Evolutionary conservation across 306 rosid species (phyloP).

Genomic region (Pterocarpus santalinus): DNA sequence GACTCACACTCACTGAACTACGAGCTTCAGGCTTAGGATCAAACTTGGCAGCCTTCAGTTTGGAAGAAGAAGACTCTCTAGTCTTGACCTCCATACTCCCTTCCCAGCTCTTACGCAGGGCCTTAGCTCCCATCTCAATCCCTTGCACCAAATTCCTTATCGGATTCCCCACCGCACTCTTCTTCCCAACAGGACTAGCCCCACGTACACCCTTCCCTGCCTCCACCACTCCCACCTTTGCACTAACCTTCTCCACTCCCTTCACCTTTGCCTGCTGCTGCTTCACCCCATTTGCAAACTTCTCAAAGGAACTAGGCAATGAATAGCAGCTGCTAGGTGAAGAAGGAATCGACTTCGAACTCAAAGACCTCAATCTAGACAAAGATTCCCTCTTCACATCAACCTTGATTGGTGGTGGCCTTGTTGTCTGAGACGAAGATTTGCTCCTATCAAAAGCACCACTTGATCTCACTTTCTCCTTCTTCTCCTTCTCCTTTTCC

Average conservation of each 20-base stretch:
- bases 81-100: constrained; percentile 80
- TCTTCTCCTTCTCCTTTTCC: constrained; percentile 44
- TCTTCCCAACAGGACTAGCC: constrained; percentile 61
- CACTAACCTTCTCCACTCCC: constrained; percentile 42
- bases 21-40: constrained; percentile 71
- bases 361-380: constrained; percentile 60
- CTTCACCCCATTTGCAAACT: constrained; percentile 81
- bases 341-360: constrained; percentile 79
- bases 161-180: constrained; percentile 59
- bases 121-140: constrained; percentile 87
- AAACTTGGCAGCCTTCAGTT: constrained; percentile 56
- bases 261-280: constrained; percentile 72
- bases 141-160: constrained; percentile 78
- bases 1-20: constrained; percentile 64
- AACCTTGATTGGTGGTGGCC: constrained; percentile 50
- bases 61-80: constrained; percentile 69
- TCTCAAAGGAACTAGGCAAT: constrained; percentile 86
- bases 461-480: constrained; percentile 56
- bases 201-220: constrained; percentile 57
- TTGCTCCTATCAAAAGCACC: constrained; percentile 51
- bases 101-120: constrained; percentile 97
- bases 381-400: constrained; percentile 79
- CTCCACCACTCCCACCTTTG: constrained; percentile 63
- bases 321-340: constrained; percentile 93
- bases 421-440: constrained; percentile 58